Evolutionary conservation across 768 basidiomycete genomes (phyloP).

Genomic region (Phylloporus scabripes): DNA sequence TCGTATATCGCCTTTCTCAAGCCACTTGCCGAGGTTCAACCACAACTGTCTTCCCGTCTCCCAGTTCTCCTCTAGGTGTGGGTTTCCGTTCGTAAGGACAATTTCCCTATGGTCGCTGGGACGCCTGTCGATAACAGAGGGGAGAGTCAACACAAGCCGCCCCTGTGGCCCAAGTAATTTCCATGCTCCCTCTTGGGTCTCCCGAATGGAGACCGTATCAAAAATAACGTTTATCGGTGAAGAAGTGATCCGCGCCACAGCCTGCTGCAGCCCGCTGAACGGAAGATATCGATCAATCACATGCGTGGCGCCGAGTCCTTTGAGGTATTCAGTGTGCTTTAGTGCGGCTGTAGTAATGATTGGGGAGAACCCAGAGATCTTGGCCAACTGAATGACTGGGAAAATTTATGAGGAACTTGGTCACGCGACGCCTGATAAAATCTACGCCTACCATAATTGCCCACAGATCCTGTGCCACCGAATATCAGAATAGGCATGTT

Average conservation of each 20-base stretch:
- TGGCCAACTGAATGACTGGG: conserved; percentile 37
- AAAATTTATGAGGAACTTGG: conserved; percentile 11
- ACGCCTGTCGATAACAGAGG: conserved; percentile 28
- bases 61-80: conserved; percentile 31
- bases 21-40: conserved; percentile 22
- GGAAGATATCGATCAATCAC: conserved; percentile 30
- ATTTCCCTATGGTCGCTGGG: conserved; percentile 25
- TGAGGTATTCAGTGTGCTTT: conserved; percentile 33
- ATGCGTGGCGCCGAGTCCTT: conserved; percentile 31
- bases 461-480: conserved; percentile 46
- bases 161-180: conserved; percentile 36
- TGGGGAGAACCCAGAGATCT: conserved; percentile 37
- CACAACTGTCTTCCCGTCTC: conserved; percentile 31
- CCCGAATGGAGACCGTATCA: conserved; percentile 35
- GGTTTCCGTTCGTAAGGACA: conserved; percentile 30
- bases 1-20: conserved; percentile 30
- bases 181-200: conserved; percentile 37
- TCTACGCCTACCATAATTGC: conserved; percentile 40
- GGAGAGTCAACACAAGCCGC: conserved; percentile 31
- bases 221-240: conserved; percentile 33
- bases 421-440: conserved; percentile 5
- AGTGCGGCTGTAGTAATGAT: conserved; percentile 33
- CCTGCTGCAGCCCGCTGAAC: conserved; percentile 29
- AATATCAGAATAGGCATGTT: conserved; percentile 43
- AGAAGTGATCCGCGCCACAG: conserved; percentile 33